Conservation (phyloP, 495 filamentous ascomycete genomes). For the Copromyces sp. region DNA sequence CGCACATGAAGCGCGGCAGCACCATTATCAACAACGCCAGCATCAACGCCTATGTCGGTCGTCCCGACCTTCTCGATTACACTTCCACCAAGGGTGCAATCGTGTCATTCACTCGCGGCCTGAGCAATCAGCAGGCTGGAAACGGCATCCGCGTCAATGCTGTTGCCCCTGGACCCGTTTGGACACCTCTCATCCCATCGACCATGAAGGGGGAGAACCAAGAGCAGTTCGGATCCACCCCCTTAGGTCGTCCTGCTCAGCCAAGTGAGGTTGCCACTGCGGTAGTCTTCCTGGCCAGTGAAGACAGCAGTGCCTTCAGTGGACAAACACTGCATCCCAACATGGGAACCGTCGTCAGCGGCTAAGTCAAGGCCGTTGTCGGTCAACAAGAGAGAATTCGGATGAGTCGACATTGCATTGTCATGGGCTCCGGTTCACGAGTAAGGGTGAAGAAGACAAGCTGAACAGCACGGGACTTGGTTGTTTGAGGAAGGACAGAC, state of each 20-base stretch:
- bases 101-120: slow-evolving; percentile 66
- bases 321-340: slow-evolving; percentile 60
- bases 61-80: slow-evolving; percentile 77
- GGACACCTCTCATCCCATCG: slow-evolving; percentile 73
- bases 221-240: slow-evolving; percentile 57
- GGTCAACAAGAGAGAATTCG: background rate
- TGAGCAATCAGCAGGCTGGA: slow-evolving; percentile 62
- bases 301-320: slow-evolving; percentile 59
- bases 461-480: background rate
- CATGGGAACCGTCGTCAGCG: slow-evolving; percentile 53
- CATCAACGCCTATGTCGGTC: slow-evolving; percentile 77
- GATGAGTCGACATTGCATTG: background rate
- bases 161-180: slow-evolving; percentile 71
- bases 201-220: slow-evolving; percentile 65
- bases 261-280: slow-evolving; percentile 73
- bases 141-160: slow-evolving; percentile 76
- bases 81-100: slow-evolving; percentile 78
- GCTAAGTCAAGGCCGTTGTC: slow-evolving; percentile 23
- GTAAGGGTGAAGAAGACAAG: background rate
- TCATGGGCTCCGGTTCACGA: background rate
- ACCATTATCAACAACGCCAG: slow-evolving; percentile 76
- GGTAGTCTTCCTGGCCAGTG: slow-evolving; percentile 74
- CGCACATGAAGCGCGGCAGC: slow-evolving; percentile 64
- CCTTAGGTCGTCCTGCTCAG: slow-evolving; percentile 71
- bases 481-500: background rate